Evolutionary conservation across 441 rosid species (phyloP).

Genomic region (Geranium incanum): DNA sequence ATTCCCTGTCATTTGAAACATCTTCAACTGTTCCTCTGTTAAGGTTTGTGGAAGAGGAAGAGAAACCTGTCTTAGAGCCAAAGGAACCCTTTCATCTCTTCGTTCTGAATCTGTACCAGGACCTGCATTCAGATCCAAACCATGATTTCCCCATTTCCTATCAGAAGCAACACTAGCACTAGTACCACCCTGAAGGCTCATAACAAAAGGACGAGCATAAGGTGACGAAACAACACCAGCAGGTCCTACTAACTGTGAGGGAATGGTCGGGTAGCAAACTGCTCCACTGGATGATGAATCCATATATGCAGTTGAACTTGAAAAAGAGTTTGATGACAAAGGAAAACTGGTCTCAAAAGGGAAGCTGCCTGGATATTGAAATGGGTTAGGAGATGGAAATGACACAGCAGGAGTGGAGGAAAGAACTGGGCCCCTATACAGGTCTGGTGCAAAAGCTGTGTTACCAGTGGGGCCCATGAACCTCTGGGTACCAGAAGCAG

Average conservation of each 20-base stretch:
- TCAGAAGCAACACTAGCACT: slow-evolving; percentile 16
- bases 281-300: slow-evolving; percentile 35
- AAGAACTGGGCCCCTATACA: slow-evolving; percentile 29
- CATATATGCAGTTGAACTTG: slow-evolving; percentile 28
- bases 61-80: slow-evolving; percentile 23
- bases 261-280: slow-evolving; percentile 33
- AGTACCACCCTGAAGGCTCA: slow-evolving; percentile 21
- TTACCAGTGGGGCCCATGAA: slow-evolving; percentile 30
- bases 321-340: slow-evolving; percentile 27
- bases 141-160: slow-evolving; percentile 35
- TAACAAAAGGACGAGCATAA: slow-evolving; percentile 33
- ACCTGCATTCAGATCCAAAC: slow-evolving; percentile 40
- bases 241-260: slow-evolving; percentile 33
- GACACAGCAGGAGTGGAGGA: slow-evolving; percentile 39
- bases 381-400: slow-evolving; percentile 29
- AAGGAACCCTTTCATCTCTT: slow-evolving; percentile 25
- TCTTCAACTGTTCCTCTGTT: slow-evolving; percentile 32
- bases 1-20: slow-evolving; percentile 24
- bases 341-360: slow-evolving; percentile 35
- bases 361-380: slow-evolving; percentile 32
- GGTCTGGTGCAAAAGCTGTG: slow-evolving; percentile 26
- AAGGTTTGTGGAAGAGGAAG: slow-evolving; percentile 25
- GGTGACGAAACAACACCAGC: slow-evolving; percentile 29
- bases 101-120: slow-evolving; percentile 33
- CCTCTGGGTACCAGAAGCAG: slow-evolving; percentile 30